A percentile compares a stretch with the other conserved stretches of the same genome.
Evolutionary conservation across 2,329 filamentous ascomycete species (phyloP).

Genomic region (Xylaria sp.): DNA sequence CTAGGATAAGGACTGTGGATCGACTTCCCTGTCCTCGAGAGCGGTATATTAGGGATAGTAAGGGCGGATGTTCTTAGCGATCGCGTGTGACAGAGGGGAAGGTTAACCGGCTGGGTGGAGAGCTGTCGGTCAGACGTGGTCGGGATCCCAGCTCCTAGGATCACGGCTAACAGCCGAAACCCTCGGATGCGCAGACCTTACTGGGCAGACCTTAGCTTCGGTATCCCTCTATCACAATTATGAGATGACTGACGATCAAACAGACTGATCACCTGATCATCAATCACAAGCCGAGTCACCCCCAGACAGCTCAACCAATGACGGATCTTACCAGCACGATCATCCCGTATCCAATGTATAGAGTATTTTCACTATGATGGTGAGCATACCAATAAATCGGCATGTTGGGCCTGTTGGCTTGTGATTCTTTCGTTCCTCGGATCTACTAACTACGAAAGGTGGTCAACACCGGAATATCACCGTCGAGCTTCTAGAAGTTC

Average conservation of each 20-base stretch:
- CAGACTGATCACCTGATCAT: neutral
- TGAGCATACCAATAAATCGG: neutral
- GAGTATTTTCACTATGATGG: neutral
- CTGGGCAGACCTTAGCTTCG: neutral
- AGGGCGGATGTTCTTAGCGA: neutral
- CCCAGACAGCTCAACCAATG: constrained; percentile 1
- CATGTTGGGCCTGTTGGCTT: neutral
- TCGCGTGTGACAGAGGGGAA: neutral
- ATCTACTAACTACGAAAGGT: constrained; percentile 22
- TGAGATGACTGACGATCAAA: constrained; percentile 2
- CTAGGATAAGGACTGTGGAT: neutral
- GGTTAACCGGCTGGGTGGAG: constrained; percentile 6
- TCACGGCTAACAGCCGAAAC: constrained; percentile 30
- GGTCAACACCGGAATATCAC: constrained; percentile 8
- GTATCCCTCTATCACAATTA: constrained; percentile 5
- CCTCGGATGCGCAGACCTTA: constrained; percentile 7
- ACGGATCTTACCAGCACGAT: neutral
- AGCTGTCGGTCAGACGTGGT: constrained; percentile 10
- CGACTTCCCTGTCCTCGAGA: neutral
- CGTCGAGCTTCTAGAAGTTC: constrained; percentile 24
- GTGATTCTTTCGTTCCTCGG: constrained; percentile 6
- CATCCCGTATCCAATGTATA: neutral
- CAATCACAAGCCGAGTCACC: neutral
- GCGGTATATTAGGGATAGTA: neutral
- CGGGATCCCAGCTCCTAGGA: constrained; percentile 17